Evolutionary conservation across 768 basidiomycete species (phyloP), one percentile per base, ranked within the genome.

Genomic region (Leccinum obscurum): DNA sequence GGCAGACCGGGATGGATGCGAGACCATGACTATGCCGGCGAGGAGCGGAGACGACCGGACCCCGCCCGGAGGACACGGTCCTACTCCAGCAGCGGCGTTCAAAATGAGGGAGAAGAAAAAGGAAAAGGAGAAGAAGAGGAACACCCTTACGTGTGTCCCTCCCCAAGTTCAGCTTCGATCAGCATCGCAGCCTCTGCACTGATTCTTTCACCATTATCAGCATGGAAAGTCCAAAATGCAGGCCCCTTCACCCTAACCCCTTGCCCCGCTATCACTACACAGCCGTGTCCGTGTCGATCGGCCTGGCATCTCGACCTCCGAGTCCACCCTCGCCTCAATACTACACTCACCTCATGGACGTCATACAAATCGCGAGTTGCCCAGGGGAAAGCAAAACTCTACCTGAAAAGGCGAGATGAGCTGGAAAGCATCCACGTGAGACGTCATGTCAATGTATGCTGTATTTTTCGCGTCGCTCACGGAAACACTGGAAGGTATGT

Each of bases 1-100:
- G 80, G 78, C 11, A 73, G 78, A 60, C 85, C 81, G 32, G 81
- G 77, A 64, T 90, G 88, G 90, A 88, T 90, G 86, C 78, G 78
- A 61, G 83, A 87, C 11, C 76, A 64, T 9, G 52, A 63, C 20
- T 20, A 70, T 58, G 30, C 57, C 1, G 39, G 37, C 22, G 56
- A 15, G 37, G 58, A 22, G 63, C 62, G 58, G 71, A 71, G 44
- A 65, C 70, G 37, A 41, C 48, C 57, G 14, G 51, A 65, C 10
- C 35, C 35, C 35, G 2, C 15, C 57, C 44, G 28, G 15, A 71
- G 1, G 67, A 46, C 69, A 74, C 9, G n/a, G 5, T 14, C 39
- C 11, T 2, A n/a, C 7, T 4, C 68, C 60, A 9, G 72, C 17
- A 39, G 39, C 32, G 3, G 32, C 32, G 32, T 32, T 32, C 32